Base-by-base conservation (phyloP, 768 basidiomycete genomes). In the Tulasnella sp. region DNA sequence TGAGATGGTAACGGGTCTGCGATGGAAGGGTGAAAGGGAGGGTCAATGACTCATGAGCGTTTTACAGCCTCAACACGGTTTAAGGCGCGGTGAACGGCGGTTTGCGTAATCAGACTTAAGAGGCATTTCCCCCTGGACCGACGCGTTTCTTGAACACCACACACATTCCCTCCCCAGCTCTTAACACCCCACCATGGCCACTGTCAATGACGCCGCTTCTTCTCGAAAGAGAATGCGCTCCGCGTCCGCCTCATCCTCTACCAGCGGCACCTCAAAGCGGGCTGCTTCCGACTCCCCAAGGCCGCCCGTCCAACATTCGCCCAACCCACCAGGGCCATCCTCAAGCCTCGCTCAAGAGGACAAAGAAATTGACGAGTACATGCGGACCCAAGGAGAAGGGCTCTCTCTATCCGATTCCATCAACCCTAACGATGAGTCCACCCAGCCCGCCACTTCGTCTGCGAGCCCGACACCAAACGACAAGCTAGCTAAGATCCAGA, bases 201-300 rank as follows among this genome's bases (percentile, higher is more conserved):
- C 71, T 41, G 22, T 41, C 35, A 64, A 39, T n/a, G 37, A 36
- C 62, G 36, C 39, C 7, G 71, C 64, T 29, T 14, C 71, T 12
- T 64, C 62, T 64, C 71, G 71, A 16, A 72, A 72, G 44, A 59
- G 71, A 29, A 36, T 47, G 36, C 35, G 71, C 22, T 72, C 71
- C 32, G 40, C 36, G 39, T 72, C 71, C n/a, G 62, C 35, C 39
- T 39, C 62, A 62, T 72, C 71, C n/a, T 64, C 62, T 3, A 63
- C 62, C 40, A 72, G 71, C 62, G 77, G 76, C 9, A 76, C 77
- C 12, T 80, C 88, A 74, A 95, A 95, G 83, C 89, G 93, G 75
- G 85, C 90, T 22, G 86, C 86, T 71, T 90, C 92, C 29, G 90
- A 91, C 78, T 87, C 84, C 66, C 83, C 84, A 66, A 62, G 14